Conservation (phyloP, 192 early-diverging fungal species). For the Glomus cerebriforme region DNA sequence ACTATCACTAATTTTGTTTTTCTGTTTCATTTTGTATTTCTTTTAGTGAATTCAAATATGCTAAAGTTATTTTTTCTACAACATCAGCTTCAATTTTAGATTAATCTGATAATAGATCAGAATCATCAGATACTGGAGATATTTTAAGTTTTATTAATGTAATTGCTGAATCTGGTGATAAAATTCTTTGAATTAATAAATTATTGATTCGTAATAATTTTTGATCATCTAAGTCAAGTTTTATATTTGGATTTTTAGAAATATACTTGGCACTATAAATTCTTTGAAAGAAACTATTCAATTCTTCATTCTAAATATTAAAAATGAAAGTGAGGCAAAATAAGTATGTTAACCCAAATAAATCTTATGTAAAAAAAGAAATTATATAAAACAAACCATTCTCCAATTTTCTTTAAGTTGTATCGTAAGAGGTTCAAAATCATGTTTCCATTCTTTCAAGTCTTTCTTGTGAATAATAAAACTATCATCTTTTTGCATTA, state of each 20-base stretch:
- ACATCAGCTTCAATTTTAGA: constrained; percentile 39
- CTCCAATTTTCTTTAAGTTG: constrained; percentile 56
- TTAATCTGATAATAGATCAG: background rate
- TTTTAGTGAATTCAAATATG: constrained; percentile 32
- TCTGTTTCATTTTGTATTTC: constrained; percentile 25
- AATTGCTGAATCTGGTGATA: constrained; percentile 41
- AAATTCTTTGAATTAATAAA: constrained; percentile 34
- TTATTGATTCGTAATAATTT: constrained; percentile 18
- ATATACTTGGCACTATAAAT: constrained; percentile 49
- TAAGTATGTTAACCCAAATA: background rate
- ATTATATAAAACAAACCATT: constrained; percentile 43
- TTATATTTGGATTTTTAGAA: constrained; percentile 26
- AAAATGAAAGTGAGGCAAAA: background rate
- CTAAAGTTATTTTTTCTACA: constrained; percentile 39
- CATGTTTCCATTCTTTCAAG: constrained; percentile 37
- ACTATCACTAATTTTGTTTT: constrained; percentile 39
- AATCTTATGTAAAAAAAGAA: too few relatives aligned
- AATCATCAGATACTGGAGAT: background rate
- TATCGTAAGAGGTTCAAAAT: constrained; percentile 50
- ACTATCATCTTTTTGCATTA: constrained; percentile 44
- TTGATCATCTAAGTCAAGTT: background rate
- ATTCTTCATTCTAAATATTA: constrained; percentile 44
- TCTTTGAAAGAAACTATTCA: constrained; percentile 49
- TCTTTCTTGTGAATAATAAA: constrained; percentile 15
- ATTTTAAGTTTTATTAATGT: constrained; percentile 39